phyloP scores from a whole-genome alignment of 2,329 filamentous ascomycete species.

The Neonectria hederae region DNA sequence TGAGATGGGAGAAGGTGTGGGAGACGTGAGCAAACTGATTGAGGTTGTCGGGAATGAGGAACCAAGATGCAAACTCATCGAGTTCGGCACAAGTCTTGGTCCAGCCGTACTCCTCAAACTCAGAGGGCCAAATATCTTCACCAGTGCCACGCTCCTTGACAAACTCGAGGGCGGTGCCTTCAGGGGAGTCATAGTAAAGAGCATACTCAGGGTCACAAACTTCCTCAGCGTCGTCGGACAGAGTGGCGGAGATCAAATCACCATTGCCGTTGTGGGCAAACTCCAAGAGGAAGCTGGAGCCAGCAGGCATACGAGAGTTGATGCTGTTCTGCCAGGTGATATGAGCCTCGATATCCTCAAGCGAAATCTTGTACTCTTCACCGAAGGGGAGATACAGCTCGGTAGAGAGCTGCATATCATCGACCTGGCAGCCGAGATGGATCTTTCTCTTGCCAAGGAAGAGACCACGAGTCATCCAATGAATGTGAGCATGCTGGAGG shows the following conservation, averaged over 20 bases:
- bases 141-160: constrained; percentile 23
- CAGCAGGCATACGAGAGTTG: constrained; percentile 26
- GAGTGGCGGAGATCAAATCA: constrained; percentile 22
- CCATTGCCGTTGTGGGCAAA: constrained; percentile 32
- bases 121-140: constrained; percentile 20
- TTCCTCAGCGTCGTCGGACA: background rate
- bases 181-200: constrained; percentile 19
- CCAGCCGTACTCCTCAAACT: constrained; percentile 24
- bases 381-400: constrained; percentile 26
- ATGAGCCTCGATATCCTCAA: constrained; percentile 26
- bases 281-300: constrained; percentile 29
- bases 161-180: constrained; percentile 27
- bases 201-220: constrained; percentile 10
- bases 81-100: constrained; percentile 20
- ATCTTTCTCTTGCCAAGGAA: constrained; percentile 34
- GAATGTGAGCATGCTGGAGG: constrained; percentile 30
- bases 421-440: constrained; percentile 26
- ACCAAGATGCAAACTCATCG: constrained; percentile 31
- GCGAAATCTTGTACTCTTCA: constrained; percentile 28
- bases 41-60: constrained; percentile 24
- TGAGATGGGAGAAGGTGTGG: constrained; percentile 30
- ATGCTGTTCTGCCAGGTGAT: constrained; percentile 28
- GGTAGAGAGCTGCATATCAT: constrained; percentile 29
- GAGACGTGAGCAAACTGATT: constrained; percentile 30
- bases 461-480: constrained; percentile 33